Evolutionary conservation across 768 basidiomycete genomes (phyloP), one percentile per base, ranked within the genome.

Genomic region (Piloderma croceum): DNA sequence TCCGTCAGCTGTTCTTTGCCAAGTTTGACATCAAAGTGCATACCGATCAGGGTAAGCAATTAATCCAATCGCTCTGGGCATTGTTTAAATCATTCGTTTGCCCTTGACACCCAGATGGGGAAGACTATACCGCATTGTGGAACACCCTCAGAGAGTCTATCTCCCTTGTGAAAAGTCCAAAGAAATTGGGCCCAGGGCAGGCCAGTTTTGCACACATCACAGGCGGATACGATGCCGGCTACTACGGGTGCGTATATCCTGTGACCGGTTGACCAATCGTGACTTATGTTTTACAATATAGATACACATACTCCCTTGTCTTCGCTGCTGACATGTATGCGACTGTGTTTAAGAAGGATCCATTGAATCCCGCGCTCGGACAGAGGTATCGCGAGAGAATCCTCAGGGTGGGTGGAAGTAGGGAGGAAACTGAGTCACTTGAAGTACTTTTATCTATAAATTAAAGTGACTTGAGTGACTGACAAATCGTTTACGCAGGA

Each of bases 1-100:
- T 89, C 9, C 78, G 85, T 20, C 90, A 92, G 56, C 64, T 91
- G 5, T 91, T 90, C 73, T 89, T 88, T 52, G 87, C 81, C 45
- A 78, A 77, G 50, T 87, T 79, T 48, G 86, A 89, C 58, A 70
- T 85, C 52, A 76, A 79, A 53, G 77, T 87, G 6, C 85, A 86
- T 60, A 81, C 77, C 1, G 76, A 78, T 48, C 70, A 80, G 67
- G 73, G 84, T 79, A 29, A 27, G 62, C 27, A 15, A 29, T 29
- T 29, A n/a, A 29, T 29, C n/a, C n/a, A n/a, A n/a, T n/a, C n/a
- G n/a, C n/a, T n/a, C n/a, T n/a, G n/a, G n/a, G n/a, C n/a, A n/a
- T n/a, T n/a, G n/a, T n/a, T n/a, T n/a, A n/a, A n/a, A n/a, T n/a
- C n/a, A n/a, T n/a, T n/a, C n/a, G n/a, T n/a, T n/a, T n/a, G n/a